Evolutionary conservation across 495 filamentous ascomycete genomes (phyloP).

Genomic region (Xylaria sp.): DNA sequence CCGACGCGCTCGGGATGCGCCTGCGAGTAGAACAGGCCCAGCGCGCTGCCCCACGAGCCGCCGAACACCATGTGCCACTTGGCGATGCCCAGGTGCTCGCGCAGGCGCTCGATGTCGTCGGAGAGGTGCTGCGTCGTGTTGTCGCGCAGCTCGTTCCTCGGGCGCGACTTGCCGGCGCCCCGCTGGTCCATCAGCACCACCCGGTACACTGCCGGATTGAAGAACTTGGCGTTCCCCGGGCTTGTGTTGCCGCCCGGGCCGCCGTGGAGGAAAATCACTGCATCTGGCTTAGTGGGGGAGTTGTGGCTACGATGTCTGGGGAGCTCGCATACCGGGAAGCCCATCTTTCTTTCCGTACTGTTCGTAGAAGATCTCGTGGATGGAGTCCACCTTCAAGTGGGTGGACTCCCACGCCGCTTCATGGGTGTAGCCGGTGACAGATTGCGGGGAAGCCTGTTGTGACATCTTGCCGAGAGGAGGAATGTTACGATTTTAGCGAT

Average conservation of each 20-base stretch:
- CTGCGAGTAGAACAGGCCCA: slow-evolving; percentile 52
- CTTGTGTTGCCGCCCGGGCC: slow-evolving; percentile 52
- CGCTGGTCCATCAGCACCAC: slow-evolving; percentile 57
- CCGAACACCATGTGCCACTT: slow-evolving; percentile 58
- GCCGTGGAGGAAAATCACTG: slow-evolving; percentile 51
- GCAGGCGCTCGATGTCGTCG: slow-evolving; percentile 52
- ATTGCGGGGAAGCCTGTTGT: slow-evolving; percentile 1
- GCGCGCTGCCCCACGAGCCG: slow-evolving; percentile 56
- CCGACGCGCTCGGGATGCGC: slow-evolving; percentile 46
- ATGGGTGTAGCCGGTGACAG: slow-evolving; percentile 18
- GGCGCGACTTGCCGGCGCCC: slow-evolving; percentile 52
- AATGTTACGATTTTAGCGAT: neutral
- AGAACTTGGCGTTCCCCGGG: slow-evolving; percentile 47
- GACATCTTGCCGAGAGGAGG: neutral
- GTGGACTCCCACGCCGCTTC: slow-evolving; percentile 34
- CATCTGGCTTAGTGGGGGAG: neutral
- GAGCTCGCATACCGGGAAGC: slow-evolving; percentile 33
- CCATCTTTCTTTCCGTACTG: slow-evolving; percentile 51
- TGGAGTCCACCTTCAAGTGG: slow-evolving; percentile 42
- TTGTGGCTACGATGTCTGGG: neutral
- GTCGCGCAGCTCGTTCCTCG: slow-evolving; percentile 46
- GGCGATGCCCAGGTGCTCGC: slow-evolving; percentile 47
- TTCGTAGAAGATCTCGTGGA: slow-evolving; percentile 52
- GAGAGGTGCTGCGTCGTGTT: slow-evolving; percentile 54
- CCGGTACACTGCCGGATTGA: slow-evolving; percentile 53